Evolutionary conservation across 495 filamentous ascomycete species (phyloP).

Genomic region (Apiosordaria backusii): DNA sequence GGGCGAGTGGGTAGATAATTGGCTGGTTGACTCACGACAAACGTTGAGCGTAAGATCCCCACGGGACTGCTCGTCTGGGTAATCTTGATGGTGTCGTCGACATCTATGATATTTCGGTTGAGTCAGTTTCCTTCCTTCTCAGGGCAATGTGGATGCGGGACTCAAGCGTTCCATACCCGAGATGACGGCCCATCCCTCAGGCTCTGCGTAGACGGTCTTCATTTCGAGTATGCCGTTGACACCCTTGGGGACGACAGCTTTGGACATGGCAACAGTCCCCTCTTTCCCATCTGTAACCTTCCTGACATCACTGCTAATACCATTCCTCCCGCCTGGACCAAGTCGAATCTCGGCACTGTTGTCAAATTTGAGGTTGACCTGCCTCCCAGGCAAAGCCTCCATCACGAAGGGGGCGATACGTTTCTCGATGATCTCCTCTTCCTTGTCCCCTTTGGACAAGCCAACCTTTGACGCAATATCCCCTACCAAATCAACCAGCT

Average conservation of each 20-base stretch:
- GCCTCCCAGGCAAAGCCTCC: slow-evolving; percentile 63
- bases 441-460: slow-evolving; percentile 59
- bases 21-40: slow-evolving; percentile 58
- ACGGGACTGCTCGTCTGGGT: slow-evolving; percentile 75
- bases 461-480: slow-evolving; percentile 68
- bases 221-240: slow-evolving; percentile 49
- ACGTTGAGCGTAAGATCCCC: slow-evolving; percentile 79
- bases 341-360: slow-evolving; percentile 53
- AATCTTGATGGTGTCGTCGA: slow-evolving; percentile 95
- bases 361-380: slow-evolving; percentile 52
- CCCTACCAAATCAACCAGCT: slow-evolving; percentile 63
- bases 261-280: slow-evolving; percentile 42
- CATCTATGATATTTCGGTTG: slow-evolving; percentile 48
- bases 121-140: slow-evolving; percentile 11
- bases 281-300: slow-evolving; percentile 37
- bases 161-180: slow-evolving; percentile 50
- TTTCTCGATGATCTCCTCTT: slow-evolving; percentile 61
- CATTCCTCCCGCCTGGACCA: slow-evolving; percentile 66
- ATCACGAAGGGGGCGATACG: slow-evolving; percentile 75
- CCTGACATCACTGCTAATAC: slow-evolving; percentile 61
- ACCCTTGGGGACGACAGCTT: slow-evolving; percentile 47
- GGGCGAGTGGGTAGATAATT: too few relatives aligned
- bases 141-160: background rate
- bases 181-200: slow-evolving; percentile 82
- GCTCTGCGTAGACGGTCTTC: slow-evolving; percentile 68